These are phyloP conservation scores for Cardiospermum halicacabum DNA, from an alignment of 345 rosid genomes.

Conservation along the genomic window DNA sequence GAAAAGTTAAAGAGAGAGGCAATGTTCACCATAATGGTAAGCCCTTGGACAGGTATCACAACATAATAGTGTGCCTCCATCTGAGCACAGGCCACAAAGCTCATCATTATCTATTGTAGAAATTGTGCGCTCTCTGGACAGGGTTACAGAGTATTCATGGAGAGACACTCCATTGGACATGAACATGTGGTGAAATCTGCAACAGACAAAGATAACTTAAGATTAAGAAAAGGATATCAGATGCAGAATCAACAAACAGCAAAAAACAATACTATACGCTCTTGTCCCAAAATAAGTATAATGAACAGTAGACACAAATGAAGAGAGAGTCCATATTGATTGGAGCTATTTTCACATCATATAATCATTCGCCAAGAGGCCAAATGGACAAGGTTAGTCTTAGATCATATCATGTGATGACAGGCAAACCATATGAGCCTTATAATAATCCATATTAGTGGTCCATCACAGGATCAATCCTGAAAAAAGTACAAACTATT, in stretches of 20 bases:
- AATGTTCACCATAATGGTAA: constrained; percentile 65
- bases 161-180: constrained; percentile 98
- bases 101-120: constrained; percentile 73
- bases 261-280: no score
- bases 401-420: not conserved
- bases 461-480: constrained; percentile 1
- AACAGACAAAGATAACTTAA: constrained; percentile 6
- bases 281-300: no score
- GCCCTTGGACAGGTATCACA: constrained; percentile 98
- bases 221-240: not conserved
- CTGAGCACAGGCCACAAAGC: constrained; percentile 73
- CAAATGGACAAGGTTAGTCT: not conserved
- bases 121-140: constrained; percentile 50
- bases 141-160: constrained; percentile 74
- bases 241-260: not conserved
- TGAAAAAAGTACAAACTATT: constrained; percentile 1
- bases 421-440: not conserved
- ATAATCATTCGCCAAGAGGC: not conserved
- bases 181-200: constrained; percentile 85
- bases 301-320: no score
- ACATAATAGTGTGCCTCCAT: constrained; percentile 84
- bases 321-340: no score
- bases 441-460: not conserved
- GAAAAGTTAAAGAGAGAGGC: constrained; percentile 8
- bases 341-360: constrained; percentile 4